Conservation (phyloP, 176 grass and related monocot species). For the Avena eriantha region DNA sequence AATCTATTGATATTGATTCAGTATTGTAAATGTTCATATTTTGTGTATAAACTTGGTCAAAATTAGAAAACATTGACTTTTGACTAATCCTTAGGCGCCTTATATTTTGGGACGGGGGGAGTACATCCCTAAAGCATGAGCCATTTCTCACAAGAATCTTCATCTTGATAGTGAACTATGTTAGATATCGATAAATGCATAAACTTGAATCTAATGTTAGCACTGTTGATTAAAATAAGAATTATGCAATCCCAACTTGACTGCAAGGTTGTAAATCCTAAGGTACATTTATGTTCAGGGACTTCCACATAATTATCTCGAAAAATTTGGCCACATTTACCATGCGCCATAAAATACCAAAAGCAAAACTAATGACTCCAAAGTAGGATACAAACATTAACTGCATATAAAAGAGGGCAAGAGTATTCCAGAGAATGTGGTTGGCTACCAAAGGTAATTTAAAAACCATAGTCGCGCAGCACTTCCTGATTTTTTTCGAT, state of each 20-base stretch:
- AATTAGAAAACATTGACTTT: too few relatives aligned
- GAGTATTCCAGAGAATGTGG: neutral
- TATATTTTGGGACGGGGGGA: too few relatives aligned
- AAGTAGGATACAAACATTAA: neutral
- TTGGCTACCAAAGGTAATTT: constrained; percentile 16
- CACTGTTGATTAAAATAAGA: neutral
- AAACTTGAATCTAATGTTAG: constrained; percentile 3
- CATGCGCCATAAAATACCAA: neutral
- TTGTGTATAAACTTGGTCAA: too few relatives aligned
- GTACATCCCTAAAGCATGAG: constrained; percentile 3
- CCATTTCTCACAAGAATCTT: constrained; percentile 16
- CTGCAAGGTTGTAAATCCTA: neutral
- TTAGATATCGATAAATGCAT: neutral
- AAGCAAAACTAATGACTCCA: neutral
- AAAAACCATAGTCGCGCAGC: neutral
- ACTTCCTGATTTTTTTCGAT: neutral
- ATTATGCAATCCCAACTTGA: neutral
- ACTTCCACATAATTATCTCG: neutral
- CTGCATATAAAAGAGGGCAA: constrained; percentile 9
- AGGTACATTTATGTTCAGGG: constrained; percentile 4
- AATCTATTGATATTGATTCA: too few relatives aligned
- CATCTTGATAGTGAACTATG: neutral
- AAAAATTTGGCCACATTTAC: neutral
- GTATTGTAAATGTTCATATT: too few relatives aligned
- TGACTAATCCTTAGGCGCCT: too few relatives aligned